Base-by-base conservation (phyloP, 345 rosid genomes). In the Laguncularia racemosa region DNA sequence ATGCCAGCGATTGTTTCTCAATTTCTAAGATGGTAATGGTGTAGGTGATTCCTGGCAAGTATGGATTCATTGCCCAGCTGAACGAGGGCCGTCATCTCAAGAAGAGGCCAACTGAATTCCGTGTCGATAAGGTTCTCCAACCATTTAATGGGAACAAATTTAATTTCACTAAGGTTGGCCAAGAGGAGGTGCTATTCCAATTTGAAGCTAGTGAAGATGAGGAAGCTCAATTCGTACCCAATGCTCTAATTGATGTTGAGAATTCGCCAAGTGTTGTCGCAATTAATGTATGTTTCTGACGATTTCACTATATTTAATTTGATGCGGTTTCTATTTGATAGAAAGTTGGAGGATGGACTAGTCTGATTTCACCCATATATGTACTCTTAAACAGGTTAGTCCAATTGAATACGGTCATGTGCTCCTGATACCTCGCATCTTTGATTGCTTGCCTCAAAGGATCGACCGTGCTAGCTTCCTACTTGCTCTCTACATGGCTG, bases 381-480 rank as follows among this genome's bases (percentile, higher is more conserved):
- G 47, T 23, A 15, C n/a, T 46, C 20, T 46, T 46, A 16, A 50
- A 68, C 84, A 93, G 99, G 99, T 89, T 20, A 93, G 99, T 67
- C 97, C 99, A 4, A 93, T 93, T 59, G 99, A 93, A 67, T 93
- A 93, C 55, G 97, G 99, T 21, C 99, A 93, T 62, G 99, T 93
- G 55, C 71, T 93, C 60, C 67, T 93, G 77, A 85, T 93, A 60
- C 99, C 99, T 15, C 88, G 82, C 1, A 59, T 93, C 62, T 74
- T 87, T 43, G 95, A 87, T 44, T 87, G 96, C 78, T 71, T 89
- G 68, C 99, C 99, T 2, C 99, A 93, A 73, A 87, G 84, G 85
- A 89, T 93, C 38, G 97, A 93, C 67, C 87, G 48, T 61, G 76
- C 82, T 28, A 89, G 90, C 82, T 76, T 89, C 23, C 61, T 82